A percentile compares a stretch with the other conserved stretches of the same genome.
phyloP scores from a whole-genome alignment of 352 stramenopile genomes.

The Pythium dissotocum region DNA sequence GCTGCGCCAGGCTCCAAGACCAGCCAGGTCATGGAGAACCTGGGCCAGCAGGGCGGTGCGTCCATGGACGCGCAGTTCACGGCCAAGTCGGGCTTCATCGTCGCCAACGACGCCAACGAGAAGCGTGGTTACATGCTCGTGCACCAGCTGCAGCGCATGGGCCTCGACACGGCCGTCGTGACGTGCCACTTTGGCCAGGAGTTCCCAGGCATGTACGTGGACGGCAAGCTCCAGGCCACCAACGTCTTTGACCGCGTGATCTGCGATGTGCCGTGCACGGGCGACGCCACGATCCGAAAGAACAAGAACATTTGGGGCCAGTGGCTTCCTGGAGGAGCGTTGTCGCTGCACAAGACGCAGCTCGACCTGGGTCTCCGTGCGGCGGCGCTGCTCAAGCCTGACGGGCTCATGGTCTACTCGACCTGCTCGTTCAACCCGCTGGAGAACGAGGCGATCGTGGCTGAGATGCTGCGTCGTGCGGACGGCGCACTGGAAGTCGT shows the following conservation, averaged over 20 bases:
- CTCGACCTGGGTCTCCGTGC: conserved; percentile 91
- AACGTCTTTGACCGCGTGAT: conserved; percentile 96
- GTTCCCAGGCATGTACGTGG: conserved; percentile 90
- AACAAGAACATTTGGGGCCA: conserved; percentile 91
- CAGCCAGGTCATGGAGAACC: conserved; percentile 94
- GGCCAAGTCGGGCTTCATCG: conserved; percentile 71
- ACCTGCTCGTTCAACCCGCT: conserved; percentile 98
- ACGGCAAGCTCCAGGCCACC: conserved; percentile 34
- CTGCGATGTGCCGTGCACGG: conserved; percentile 97
- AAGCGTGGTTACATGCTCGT: conserved; percentile 97
- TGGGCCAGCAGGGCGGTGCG: conserved; percentile 30
- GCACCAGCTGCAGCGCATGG: conserved; percentile 86
- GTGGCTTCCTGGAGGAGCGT: conserved; percentile 85
- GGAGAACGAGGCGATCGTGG: conserved; percentile 97
- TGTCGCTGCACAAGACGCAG: conserved; percentile 93
- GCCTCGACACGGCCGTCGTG: conserved; percentile 83
- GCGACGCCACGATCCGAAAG: conserved; percentile 98
- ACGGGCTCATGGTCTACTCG: conserved; percentile 93
- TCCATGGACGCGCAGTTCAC: conserved; percentile 19
- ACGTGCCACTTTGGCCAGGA: conserved; percentile 92
- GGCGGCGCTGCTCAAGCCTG: conserved; percentile 87
- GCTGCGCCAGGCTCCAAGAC: conserved; percentile 98
- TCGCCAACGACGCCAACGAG: conserved; percentile 95
- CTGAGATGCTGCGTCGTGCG: conserved; percentile 89
- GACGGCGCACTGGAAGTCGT: conserved; percentile 89